phyloP scores from a whole-genome alignment of 225 moss, liverwort and hornwort genomes.

The Straminergon stramineum region DNA sequence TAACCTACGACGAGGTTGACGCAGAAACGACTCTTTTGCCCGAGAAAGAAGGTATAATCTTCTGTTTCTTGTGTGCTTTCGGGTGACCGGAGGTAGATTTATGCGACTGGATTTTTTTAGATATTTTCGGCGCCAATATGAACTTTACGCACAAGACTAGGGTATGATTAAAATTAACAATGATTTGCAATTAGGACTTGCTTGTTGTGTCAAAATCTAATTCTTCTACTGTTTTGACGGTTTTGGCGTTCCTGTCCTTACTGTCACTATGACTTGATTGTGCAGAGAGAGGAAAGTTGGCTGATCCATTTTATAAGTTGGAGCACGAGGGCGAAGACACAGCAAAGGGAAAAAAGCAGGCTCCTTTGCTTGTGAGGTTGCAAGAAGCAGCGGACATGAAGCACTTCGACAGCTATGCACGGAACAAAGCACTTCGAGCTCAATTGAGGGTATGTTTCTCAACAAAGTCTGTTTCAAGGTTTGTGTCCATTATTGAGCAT shows the following conservation, averaged over 20 bases:
- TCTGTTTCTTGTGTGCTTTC: not conserved
- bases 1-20: conserved; percentile 89
- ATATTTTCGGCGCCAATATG: not conserved
- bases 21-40: conserved; percentile 82
- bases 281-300: conserved; percentile 78
- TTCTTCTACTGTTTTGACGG: not conserved
- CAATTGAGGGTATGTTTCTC: conserved; percentile 54
- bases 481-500: not conserved
- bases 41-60: conserved; percentile 56
- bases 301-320: conserved; percentile 83
- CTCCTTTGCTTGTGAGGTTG: conserved; percentile 70
- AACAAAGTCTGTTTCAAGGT: not conserved
- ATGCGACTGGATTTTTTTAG: not conserved
- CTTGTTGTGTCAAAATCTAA: not conserved
- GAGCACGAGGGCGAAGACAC: conserved; percentile 92
- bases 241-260: not conserved
- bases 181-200: not conserved
- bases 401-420: conserved; percentile 72
- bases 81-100: not conserved
- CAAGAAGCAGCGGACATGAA: conserved; percentile 87
- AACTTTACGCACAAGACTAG: not conserved
- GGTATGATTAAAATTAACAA: not conserved
- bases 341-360: conserved; percentile 84
- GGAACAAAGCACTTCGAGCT: conserved; percentile 93
- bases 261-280: not conserved